A percentile compares a stretch with the other conserved stretches of the same genome.
phyloP scores from a whole-genome alignment of 179 eudicot genomes.

The Monotropa hypopitys region DNA sequence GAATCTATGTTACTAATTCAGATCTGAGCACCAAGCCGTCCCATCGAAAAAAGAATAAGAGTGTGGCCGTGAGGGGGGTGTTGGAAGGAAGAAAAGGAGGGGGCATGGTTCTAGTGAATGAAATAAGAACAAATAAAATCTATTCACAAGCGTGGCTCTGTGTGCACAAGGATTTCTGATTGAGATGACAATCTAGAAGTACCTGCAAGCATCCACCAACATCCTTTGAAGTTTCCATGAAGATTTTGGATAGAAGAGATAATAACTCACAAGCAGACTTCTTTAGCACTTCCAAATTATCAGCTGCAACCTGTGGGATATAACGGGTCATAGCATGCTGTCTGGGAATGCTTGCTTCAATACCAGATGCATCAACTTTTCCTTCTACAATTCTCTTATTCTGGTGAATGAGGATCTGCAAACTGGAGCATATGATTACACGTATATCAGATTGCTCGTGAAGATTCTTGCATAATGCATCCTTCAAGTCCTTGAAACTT shows the following conservation, averaged over 20 bases:
- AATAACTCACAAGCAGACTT: conserved; percentile 51
- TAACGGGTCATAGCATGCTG: conserved; percentile 53
- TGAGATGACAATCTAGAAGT: conserved; percentile 3
- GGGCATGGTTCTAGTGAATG: not conserved
- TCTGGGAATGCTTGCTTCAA: conserved; percentile 32
- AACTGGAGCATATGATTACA: conserved; percentile 70
- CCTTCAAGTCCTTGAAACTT: conserved; percentile 53
- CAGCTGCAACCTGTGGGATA: conserved; percentile 45
- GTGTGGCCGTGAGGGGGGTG: too few species aligned
- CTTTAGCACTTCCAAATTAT: conserved; percentile 45
- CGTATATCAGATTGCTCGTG: conserved; percentile 58
- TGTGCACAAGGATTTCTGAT: not conserved
- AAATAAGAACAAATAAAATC: not conserved
- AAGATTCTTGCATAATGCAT: conserved; percentile 36
- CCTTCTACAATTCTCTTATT: conserved; percentile 57
- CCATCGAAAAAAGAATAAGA: not conserved
- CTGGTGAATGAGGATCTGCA: conserved; percentile 78
- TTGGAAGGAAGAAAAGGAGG: not conserved
- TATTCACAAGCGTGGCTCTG: not conserved
- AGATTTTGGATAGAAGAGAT: conserved; percentile 42
- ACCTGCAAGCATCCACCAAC: conserved; percentile 82
- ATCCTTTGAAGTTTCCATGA: conserved; percentile 51
- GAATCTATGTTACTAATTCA: not conserved
- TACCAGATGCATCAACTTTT: conserved; percentile 16
- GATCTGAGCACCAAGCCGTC: not conserved